Evolutionary conservation across 768 basidiomycete genomes (phyloP), one percentile per base, ranked within the genome.

Genomic region (Tremella yokohamensis): DNA sequence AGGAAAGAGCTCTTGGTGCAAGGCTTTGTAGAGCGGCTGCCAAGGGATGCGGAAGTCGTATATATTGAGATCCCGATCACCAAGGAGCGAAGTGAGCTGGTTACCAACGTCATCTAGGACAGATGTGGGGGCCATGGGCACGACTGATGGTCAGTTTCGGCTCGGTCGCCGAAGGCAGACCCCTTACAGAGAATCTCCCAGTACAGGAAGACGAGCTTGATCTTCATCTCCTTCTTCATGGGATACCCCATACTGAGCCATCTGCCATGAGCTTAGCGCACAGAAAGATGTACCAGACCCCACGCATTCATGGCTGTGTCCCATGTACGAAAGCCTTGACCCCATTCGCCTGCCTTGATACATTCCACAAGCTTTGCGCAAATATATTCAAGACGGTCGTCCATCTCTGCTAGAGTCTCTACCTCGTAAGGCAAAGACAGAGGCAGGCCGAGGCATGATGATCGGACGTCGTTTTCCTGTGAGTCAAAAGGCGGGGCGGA

Each of bases 211-310:
- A 86, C 85, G 26, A 93, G 79, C 40, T 78, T 80, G 53, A 90
- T 83, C 55, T 90, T 82, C 66, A 84, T 86, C 60, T 85, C 84
- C 71, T 87, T 86, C 55, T 88, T 88, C 68, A 93, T 85, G 37
- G 88, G 90, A 70, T 90, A 91, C 70, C 89, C 88, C 73, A 92
- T 82, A 79, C 85, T 85, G 45, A 78, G 76, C 89, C 89, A 91
- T 70, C 88, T 89, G 66, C 3, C 58, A 26, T 40, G 22, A 26
- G 57, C 54, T 44, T 55, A 37, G 52, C 29, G 29, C n/a, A 6
- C 8, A 45, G n/a, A 4, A 45, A 45, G 22, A 18, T 45, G 42
- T 6, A 45, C 4, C 4, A 8, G 22, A 45, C 15, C 15, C 15
- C 42, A 45, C 42, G 42, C n/a, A 15, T 45, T 45, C 57, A 73